phyloP scores from a whole-genome alignment of 2,329 filamentous ascomycete species.

The Cercospora zeina region DNA sequence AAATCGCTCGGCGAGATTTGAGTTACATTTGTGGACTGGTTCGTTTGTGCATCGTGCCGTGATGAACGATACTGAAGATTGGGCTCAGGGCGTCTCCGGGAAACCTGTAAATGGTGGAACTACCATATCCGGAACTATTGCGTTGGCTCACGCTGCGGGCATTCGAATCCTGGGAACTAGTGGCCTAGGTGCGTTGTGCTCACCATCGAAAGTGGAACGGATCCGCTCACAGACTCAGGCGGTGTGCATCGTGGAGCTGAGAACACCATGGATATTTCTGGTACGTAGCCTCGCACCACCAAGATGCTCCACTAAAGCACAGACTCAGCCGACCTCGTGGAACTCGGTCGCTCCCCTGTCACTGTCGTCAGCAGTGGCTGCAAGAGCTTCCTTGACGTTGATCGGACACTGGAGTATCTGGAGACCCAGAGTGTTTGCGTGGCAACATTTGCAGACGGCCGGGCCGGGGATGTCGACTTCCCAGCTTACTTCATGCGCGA shows the following conservation, averaged over 20 bases:
- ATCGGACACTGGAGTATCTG: slow-evolving; percentile 78
- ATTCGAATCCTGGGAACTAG: slow-evolving; percentile 94
- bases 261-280: slow-evolving; percentile 82
- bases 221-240: too few species aligned
- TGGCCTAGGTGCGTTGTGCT: slow-evolving; percentile 63
- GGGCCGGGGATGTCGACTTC: slow-evolving; percentile 72
- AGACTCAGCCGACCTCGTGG: slow-evolving; percentile 73
- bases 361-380: slow-evolving; percentile 87
- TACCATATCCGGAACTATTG: slow-evolving; percentile 89
- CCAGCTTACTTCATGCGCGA: slow-evolving; percentile 91
- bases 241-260: slow-evolving; percentile 91
- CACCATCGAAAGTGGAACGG: too few species aligned
- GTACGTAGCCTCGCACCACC: too few species aligned
- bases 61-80: too few species aligned
- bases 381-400: slow-evolving; percentile 94
- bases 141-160: slow-evolving; percentile 80
- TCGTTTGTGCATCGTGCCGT: too few species aligned
- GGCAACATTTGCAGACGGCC: slow-evolving; percentile 84
- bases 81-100: slow-evolving; percentile 43
- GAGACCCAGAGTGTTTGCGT: slow-evolving; percentile 76
- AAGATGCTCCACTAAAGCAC: too few species aligned
- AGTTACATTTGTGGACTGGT: too few species aligned
- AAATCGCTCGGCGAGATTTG: too few species aligned
- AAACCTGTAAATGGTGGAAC: slow-evolving; percentile 80
- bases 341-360: slow-evolving; percentile 84